Conservation (phyloP, 441 rosid species). For the Manihot esculenta region DNA sequence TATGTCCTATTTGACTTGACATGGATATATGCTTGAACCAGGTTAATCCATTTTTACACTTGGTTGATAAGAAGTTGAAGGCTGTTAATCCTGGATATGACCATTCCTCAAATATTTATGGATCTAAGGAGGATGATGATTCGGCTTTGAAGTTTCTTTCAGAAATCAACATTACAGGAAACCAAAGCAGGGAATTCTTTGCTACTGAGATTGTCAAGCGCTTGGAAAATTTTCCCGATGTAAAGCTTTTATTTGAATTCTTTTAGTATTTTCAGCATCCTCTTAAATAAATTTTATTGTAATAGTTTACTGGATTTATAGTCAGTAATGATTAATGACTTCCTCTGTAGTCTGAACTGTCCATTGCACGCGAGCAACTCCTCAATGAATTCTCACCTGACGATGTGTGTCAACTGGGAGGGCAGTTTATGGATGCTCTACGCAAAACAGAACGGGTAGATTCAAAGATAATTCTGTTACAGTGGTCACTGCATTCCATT, state of each 20-base stretch:
- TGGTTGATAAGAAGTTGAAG: conserved; percentile 75
- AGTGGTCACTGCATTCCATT: conserved; percentile 28
- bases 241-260: conserved; percentile 39
- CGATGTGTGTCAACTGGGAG: conserved; percentile 76
- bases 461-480: conserved; percentile 30
- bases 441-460: conserved; percentile 41
- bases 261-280: conserved; percentile 6
- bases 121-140: conserved; percentile 72
- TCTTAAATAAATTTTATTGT: not conserved
- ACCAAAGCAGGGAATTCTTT: conserved; percentile 61
- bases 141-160: conserved; percentile 63
- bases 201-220: conserved; percentile 68
- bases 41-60: conserved; percentile 80
- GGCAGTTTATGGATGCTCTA: conserved; percentile 50
- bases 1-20: conserved; percentile 19
- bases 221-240: conserved; percentile 60
- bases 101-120: conserved; percentile 46
- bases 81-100: conserved; percentile 43
- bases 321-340: conserved; percentile 19
- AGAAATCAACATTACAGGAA: conserved; percentile 46
- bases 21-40: conserved; percentile 37
- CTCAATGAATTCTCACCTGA: conserved; percentile 76
- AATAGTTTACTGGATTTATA: not conserved
- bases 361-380: conserved; percentile 52
- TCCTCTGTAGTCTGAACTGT: conserved; percentile 54